Evolutionary conservation across 176 grass and related monocot genomes (phyloP).

Genomic region (Lolium rigidum): DNA sequence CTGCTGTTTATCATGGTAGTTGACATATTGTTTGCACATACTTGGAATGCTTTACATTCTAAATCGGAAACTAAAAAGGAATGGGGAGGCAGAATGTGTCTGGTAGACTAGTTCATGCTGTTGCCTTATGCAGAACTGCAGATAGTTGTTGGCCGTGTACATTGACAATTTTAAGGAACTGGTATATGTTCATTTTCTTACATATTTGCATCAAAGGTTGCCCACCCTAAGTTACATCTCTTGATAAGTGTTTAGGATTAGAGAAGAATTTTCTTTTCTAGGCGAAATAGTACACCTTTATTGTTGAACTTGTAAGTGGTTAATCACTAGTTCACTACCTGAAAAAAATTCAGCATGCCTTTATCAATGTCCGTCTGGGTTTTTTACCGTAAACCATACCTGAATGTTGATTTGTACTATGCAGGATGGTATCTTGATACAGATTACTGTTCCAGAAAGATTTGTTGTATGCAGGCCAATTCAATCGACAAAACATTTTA

Average conservation of each 20-base stretch:
- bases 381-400: not conserved
- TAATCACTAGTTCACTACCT: not conserved
- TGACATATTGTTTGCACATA: constrained; percentile 17
- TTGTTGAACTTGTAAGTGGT: not conserved
- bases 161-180: not conserved
- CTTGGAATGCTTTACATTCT: not conserved
- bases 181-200: not conserved
- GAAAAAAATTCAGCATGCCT: not conserved
- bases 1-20: not conserved
- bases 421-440: not conserved
- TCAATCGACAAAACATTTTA: not conserved
- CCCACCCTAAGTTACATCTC: not conserved
- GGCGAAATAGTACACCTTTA: not conserved
- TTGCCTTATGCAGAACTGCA: not conserved
- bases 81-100: not conserved
- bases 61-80: not conserved
- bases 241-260: not conserved
- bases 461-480: not conserved
- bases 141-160: not conserved
- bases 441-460: not conserved
- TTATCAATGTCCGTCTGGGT: not conserved
- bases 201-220: not conserved
- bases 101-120: not conserved
- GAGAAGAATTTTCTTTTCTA: not conserved
- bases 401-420: not conserved